Conservation (phyloP, 1,284 basidiomycete genomes). For the Entoloma clypeatum region DNA sequence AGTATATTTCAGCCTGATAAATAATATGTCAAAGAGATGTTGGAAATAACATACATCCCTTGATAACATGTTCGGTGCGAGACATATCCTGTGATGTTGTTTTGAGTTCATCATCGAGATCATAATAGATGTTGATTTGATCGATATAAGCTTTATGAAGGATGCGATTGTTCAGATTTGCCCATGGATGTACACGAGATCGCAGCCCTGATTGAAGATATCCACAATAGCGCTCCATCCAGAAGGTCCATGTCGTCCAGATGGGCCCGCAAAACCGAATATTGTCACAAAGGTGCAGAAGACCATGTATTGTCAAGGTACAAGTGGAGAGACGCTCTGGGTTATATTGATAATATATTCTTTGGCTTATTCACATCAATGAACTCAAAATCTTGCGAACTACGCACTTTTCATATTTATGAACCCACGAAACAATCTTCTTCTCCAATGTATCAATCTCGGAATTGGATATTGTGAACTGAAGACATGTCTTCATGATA, state of each 20-base stretch:
- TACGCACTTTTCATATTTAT: constrained; percentile 39
- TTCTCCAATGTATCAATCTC: constrained; percentile 27
- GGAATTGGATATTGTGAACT: constrained; percentile 30
- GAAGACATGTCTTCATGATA: constrained; percentile 33
- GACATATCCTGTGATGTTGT: too few relatives aligned
- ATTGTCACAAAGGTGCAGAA: constrained; percentile 36
- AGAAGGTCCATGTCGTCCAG: constrained; percentile 41
- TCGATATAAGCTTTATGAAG: constrained; percentile 23
- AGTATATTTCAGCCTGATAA: too few relatives aligned
- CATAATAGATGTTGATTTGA: constrained; percentile 26
- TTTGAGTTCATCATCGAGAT: constrained; percentile 19
- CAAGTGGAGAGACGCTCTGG: constrained; percentile 30
- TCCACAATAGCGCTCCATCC: constrained; percentile 33
- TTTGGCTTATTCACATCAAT: too few relatives aligned
- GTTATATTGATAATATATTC: constrained; percentile 39
- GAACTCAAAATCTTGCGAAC: constrained; percentile 2
- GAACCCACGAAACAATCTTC: constrained; percentile 37
- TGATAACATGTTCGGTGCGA: too few relatives aligned
- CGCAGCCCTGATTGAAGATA: constrained; percentile 22
- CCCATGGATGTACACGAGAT: constrained; percentile 26
- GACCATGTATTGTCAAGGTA: constrained; percentile 37
- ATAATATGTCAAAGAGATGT: too few relatives aligned
- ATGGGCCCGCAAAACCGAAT: constrained; percentile 35
- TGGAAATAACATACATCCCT: too few relatives aligned
- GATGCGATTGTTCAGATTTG: constrained; percentile 24